phyloP scores from a whole-genome alignment of 176 grass and related monocot genomes.

The Oryza officinalis region DNA sequence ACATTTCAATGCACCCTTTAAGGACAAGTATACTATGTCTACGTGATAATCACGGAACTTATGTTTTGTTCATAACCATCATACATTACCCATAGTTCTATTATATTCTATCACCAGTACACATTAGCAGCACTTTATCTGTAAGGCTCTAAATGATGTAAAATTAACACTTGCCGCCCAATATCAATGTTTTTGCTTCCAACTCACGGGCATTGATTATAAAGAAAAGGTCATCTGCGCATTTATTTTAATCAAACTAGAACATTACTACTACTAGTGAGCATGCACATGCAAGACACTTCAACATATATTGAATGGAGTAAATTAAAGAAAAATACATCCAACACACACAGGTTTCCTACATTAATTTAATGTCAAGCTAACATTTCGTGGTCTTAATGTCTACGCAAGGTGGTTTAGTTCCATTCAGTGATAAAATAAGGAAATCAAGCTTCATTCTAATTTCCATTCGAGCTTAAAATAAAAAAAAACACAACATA shows the following conservation, averaged over 20 bases:
- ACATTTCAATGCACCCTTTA: neutral
- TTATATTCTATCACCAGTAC: neutral
- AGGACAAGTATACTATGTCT: neutral
- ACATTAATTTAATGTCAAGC: too few species aligned
- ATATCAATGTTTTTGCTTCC: neutral
- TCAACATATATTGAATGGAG: too few species aligned
- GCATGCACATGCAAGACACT: too few species aligned
- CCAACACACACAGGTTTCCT: too few species aligned
- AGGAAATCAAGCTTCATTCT: too few species aligned
- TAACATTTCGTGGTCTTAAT: too few species aligned
- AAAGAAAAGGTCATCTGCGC: neutral
- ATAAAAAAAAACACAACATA: too few species aligned
- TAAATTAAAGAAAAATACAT: too few species aligned
- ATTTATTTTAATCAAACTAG: neutral
- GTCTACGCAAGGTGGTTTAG: too few species aligned
- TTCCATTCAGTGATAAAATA: too few species aligned
- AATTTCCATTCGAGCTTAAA: too few species aligned
- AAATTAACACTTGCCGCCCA: neutral
- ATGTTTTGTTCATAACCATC: neutral
- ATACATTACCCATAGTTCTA: too few species aligned
- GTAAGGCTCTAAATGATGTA: neutral
- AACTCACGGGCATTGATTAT: neutral
- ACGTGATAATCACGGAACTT: neutral
- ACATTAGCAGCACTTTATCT: neutral
- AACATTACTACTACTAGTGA: neutral